Evolutionary conservation across 495 filamentous ascomycete genomes (phyloP), one percentile per base, ranked within the genome.

Genomic region (Xylaria flabelliformis): DNA sequence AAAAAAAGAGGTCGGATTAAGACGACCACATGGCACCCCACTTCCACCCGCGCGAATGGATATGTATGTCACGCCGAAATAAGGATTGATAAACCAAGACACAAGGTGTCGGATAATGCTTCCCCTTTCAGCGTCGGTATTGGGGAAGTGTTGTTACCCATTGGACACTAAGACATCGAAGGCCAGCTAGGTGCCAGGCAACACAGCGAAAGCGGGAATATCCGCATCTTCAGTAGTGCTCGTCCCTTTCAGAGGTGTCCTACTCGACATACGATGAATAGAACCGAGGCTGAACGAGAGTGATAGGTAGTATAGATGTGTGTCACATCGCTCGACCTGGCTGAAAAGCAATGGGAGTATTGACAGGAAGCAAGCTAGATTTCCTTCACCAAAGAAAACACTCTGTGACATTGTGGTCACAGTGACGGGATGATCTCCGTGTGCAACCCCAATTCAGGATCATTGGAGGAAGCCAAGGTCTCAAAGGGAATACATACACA

Each of bases 1-100:
- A 3, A 13, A 44, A 69, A 70, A 36, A 12, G 3, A 70, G 29
- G 17, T 24, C 17, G 26, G 21, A 26, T 36, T 36, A 56, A 67
- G 21, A 63, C 21, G 55, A 55, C 58, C 68, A 70, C 68, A 64
- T 70, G 68, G 68, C 68, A 63, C 68, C 68, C 68, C 68, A 70
- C 59, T 64, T 59, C 17, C 58, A 70, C 68, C 68, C 68, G 68
- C 21, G 7, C 68, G 68, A 59, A 34, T 51, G 68, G 68, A 70
- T 64, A 55, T 32, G 34, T 24, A 55, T 44, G 34, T 24, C 59
- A 55, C 36, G 46, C 48, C 56, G 19, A 29, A 67, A 67, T 55
- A 36, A 55, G n/a, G n/a, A 56, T 56, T 65, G 48, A 42, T 34
- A 39, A 44, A 56, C 48, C 50, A n/a, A 67, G 34, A 55, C 44